These are phyloP conservation scores for Solidago caesia DNA, from an alignment of 129 eudicot genomes.

Conservation along the genomic window DNA sequence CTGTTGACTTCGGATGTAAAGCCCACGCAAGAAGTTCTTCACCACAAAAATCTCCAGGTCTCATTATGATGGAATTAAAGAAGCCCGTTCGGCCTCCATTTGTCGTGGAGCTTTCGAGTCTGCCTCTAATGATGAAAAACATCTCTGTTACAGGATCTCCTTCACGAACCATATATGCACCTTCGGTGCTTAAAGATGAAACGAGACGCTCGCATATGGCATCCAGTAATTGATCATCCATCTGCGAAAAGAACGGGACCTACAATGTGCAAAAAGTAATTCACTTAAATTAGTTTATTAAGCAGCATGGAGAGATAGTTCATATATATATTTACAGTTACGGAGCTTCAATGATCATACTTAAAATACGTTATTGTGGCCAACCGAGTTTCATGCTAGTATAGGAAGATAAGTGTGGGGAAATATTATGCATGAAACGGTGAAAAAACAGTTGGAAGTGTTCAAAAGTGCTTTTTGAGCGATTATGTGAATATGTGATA, in stretches of 20 bases:
- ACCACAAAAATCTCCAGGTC: constrained; percentile 95
- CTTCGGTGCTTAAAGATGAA: constrained; percentile 88
- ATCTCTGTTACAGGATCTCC: constrained; percentile 94
- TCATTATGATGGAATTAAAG: constrained; percentile 69
- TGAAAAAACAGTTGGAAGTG: not conserved
- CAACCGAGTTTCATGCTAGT: too few species aligned
- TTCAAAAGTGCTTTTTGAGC: not conserved
- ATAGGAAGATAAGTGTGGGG: not conserved
- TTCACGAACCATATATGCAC: constrained; percentile 91
- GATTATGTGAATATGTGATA: not conserved
- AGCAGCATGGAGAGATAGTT: not conserved
- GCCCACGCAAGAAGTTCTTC: constrained; percentile 99
- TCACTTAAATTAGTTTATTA: not conserved
- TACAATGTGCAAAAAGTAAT: constrained; percentile 18
- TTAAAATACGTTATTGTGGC: too few species aligned
- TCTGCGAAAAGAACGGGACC: constrained; percentile 98
- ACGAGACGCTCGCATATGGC: constrained; percentile 95
- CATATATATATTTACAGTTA: too few species aligned
- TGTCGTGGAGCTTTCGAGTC: constrained; percentile 91
- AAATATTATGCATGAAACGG: not conserved
- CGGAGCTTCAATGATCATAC: too few species aligned
- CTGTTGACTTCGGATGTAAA: constrained; percentile 80
- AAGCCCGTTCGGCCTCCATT: constrained; percentile 97
- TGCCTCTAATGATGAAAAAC: constrained; percentile 90
- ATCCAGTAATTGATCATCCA: constrained; percentile 96